These are phyloP conservation scores for Antitrichia curtipendula DNA, from an alignment of 225 moss, liverwort and hornwort species.

Conservation along the genomic window DNA sequence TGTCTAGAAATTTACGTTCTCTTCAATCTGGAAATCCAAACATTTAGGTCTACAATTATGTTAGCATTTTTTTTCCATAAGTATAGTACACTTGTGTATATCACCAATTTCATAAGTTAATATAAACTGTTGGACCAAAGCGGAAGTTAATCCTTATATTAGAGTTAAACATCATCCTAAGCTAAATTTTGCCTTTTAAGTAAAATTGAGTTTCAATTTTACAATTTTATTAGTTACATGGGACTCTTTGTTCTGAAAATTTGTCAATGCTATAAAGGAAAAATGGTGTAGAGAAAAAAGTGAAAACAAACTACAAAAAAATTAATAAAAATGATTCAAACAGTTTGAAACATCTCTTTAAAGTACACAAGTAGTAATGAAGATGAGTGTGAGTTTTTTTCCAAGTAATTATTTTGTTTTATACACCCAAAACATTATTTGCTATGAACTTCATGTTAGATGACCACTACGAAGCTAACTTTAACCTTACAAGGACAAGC, in stretches of 20 bases:
- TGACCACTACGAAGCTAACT: neutral
- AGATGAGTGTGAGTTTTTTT: neutral
- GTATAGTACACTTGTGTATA: neutral
- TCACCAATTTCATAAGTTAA: neutral
- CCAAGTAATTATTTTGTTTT: neutral
- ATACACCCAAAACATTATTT: neutral
- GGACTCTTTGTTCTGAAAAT: neutral
- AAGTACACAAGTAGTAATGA: neutral
- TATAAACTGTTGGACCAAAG: too few species aligned
- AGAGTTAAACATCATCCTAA: neutral
- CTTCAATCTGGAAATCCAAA: neutral
- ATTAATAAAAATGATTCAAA: neutral
- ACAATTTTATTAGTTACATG: neutral
- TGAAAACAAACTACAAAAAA: neutral
- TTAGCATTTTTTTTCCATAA: neutral
- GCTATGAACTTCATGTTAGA: neutral
- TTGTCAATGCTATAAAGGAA: neutral
- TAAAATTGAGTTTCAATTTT: neutral
- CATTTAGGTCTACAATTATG: neutral
- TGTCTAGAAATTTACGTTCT: too few species aligned
- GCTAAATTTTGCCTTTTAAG: neutral
- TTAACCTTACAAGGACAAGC: too few species aligned
- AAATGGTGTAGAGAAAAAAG: neutral
- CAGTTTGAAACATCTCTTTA: neutral
- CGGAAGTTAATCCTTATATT: accelerated